Evolutionary conservation across 2,329 filamentous ascomycete species (phyloP).

Genomic region (Colletotrichum neosansevieriae): DNA sequence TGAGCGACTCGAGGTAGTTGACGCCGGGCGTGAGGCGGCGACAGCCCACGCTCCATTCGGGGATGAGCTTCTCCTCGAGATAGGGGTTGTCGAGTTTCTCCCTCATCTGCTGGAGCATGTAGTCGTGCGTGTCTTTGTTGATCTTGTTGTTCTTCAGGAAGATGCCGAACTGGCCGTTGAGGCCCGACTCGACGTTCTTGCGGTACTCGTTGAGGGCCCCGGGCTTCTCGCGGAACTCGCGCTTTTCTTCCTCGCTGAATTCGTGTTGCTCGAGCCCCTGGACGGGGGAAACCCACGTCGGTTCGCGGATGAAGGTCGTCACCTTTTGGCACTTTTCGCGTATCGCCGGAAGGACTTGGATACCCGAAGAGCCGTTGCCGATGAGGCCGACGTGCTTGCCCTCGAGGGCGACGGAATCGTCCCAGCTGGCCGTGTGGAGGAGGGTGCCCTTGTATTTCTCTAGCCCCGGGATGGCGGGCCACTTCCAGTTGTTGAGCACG

Average conservation of each 20-base stretch:
- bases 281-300: slow-evolving; percentile 62
- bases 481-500: slow-evolving; percentile 65
- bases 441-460: slow-evolving; percentile 60
- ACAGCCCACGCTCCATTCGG: slow-evolving; percentile 42
- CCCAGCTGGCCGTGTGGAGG: slow-evolving; percentile 68
- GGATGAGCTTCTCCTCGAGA: slow-evolving; percentile 43
- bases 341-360: slow-evolving; percentile 61
- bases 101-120: slow-evolving; percentile 56
- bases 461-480: slow-evolving; percentile 62
- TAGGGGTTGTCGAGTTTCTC: slow-evolving; percentile 49
- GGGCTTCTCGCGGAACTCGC: slow-evolving; percentile 55
- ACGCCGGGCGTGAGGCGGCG: slow-evolving; percentile 44
- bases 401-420: slow-evolving; percentile 52
- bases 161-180: slow-evolving; percentile 60
- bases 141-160: slow-evolving; percentile 56
- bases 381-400: slow-evolving; percentile 57
- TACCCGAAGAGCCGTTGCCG: slow-evolving; percentile 58
- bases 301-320: slow-evolving; percentile 63
- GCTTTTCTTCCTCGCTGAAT: slow-evolving; percentile 54
- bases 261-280: slow-evolving; percentile 56
- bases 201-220: slow-evolving; percentile 54
- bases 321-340: slow-evolving; percentile 57
- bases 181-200: slow-evolving; percentile 57
- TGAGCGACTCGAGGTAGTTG: slow-evolving; percentile 45
- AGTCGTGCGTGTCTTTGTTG: slow-evolving; percentile 54